Percentiles rank a stretch among this genome's conserved stretches.
phyloP scores from a whole-genome alignment of 208 protist species.

The Strigomonas culicis region DNA sequence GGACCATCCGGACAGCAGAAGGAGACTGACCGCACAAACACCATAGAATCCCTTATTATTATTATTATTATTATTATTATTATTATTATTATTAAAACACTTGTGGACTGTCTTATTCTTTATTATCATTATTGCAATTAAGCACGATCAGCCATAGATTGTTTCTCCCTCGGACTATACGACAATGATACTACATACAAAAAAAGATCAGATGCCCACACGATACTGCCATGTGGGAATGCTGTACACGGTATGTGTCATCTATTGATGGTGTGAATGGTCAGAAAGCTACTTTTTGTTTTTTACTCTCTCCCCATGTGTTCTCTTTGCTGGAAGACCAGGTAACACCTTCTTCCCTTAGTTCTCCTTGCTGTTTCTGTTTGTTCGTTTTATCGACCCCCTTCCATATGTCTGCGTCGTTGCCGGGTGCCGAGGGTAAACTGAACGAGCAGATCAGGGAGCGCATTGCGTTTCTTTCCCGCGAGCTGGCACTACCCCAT shows the following conservation, averaged over 20 bases:
- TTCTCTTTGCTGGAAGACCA: background rate
- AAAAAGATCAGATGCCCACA: background rate
- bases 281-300: background rate
- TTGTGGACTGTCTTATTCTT: background rate
- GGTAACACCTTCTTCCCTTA: background rate
- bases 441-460: slow-evolving; percentile 56
- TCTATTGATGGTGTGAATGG: background rate
- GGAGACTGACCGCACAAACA: background rate
- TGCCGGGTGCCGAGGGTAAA: too few species aligned
- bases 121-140: background rate
- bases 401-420: too few species aligned
- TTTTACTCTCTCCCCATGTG: background rate
- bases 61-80: background rate
- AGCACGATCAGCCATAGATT: background rate
- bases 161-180: background rate
- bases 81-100: background rate
- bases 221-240: too few species aligned
- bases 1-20: background rate
- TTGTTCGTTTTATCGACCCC: background rate
- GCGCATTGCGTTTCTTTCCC: slow-evolving; percentile 42
- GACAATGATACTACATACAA: background rate
- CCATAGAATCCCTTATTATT: slow-evolving; percentile 6
- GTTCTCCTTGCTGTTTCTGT: background rate
- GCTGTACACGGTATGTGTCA: background rate
- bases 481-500: slow-evolving; percentile 33